Evolutionary conservation across 192 early-diverging fungal species (phyloP).

Genomic region (Linnemannia exigua): DNA sequence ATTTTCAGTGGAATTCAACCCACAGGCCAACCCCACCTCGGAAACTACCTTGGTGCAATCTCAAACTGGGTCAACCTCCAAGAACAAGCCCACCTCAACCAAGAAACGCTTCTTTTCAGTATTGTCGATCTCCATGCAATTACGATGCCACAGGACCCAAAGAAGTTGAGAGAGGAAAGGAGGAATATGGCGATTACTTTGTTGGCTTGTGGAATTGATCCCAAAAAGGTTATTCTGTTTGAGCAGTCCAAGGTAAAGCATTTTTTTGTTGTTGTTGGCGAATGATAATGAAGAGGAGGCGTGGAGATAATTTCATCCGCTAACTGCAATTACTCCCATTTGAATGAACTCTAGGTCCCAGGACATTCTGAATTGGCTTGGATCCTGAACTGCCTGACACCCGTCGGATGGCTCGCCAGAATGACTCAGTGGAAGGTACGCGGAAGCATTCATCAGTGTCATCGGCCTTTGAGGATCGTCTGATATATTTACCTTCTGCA

Average conservation of each 20-base stretch:
- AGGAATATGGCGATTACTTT: conserved; percentile 82
- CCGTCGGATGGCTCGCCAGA: conserved; percentile 88
- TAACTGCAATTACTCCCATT: background rate
- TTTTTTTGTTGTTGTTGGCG: background rate
- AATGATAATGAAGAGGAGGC: background rate
- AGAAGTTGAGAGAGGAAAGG: conserved; percentile 71
- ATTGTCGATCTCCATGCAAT: conserved; percentile 95
- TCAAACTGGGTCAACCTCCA: conserved; percentile 89
- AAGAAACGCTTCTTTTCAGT: conserved; percentile 72
- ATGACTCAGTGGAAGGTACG: conserved; percentile 97
- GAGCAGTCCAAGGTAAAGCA: conserved; percentile 80
- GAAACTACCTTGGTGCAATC: conserved; percentile 95
- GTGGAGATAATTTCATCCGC: background rate
- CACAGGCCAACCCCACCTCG: conserved; percentile 92
- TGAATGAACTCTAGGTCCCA: conserved; percentile 58
- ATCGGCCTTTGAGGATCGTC: too few relatives aligned
- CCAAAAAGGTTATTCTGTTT: conserved; percentile 79
- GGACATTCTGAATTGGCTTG: conserved; percentile 88
- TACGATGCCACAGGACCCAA: conserved; percentile 80
- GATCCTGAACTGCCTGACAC: conserved; percentile 90
- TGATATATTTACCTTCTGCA: too few relatives aligned
- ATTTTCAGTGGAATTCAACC: conserved; percentile 95
- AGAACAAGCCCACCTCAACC: conserved; percentile 36
- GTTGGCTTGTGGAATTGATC: conserved; percentile 89
- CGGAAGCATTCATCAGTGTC: too few relatives aligned